These are phyloP conservation scores for Globisporangium paddicum DNA, from an alignment of 352 stramenopile genomes.

Conservation along the genomic window DNA sequence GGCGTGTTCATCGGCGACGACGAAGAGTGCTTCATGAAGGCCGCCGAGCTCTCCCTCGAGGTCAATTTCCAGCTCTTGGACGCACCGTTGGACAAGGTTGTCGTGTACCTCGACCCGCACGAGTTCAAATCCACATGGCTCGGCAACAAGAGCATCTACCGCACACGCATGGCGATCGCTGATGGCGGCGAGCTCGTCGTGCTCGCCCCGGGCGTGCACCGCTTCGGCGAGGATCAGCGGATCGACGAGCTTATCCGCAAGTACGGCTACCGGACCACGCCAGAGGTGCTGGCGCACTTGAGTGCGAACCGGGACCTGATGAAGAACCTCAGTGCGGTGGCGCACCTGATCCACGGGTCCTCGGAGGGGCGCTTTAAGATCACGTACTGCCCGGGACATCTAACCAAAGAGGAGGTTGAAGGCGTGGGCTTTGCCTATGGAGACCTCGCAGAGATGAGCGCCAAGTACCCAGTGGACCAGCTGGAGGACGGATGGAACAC, in stretches of 20 bases:
- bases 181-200: conserved; percentile 94
- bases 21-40: conserved; percentile 93
- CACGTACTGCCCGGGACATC: conserved; percentile 90
- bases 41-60: conserved; percentile 91
- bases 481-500: conserved; percentile 94
- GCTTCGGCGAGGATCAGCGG: conserved; percentile 93
- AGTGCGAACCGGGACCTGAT: conserved; percentile 91
- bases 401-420: conserved; percentile 93
- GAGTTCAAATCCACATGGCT: conserved; percentile 99
- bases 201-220: conserved; percentile 90
- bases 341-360: conserved; percentile 97
- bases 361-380: conserved; percentile 97
- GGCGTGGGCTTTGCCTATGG: conserved; percentile 91
- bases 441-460: conserved; percentile 79
- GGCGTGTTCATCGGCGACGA: conserved; percentile 96
- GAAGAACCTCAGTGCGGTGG: conserved; percentile 93
- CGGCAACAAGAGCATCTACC: conserved; percentile 98
- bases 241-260: conserved; percentile 96
- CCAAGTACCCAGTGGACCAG: conserved; percentile 74
- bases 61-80: conserved; percentile 97
- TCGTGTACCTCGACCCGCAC: conserved; percentile 94
- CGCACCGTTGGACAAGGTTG: conserved; percentile 88
- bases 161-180: conserved; percentile 96
- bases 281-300: conserved; percentile 91
- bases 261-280: conserved; percentile 95